These are phyloP conservation scores for Ogataea pignaliae DNA, from an alignment of 805 yeast species.

Conservation along the genomic window DNA sequence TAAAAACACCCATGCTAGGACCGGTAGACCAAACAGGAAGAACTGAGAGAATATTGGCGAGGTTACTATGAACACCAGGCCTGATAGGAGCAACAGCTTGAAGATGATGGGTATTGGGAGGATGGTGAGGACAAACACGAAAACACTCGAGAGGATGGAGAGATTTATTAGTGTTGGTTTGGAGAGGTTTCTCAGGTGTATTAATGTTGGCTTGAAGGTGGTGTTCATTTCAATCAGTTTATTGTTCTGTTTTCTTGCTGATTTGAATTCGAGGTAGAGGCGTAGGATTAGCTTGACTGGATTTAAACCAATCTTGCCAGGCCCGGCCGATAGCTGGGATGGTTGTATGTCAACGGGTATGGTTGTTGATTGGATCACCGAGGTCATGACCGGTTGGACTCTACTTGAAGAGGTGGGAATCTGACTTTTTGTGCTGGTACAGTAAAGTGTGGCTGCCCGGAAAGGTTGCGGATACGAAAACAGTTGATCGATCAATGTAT, in stretches of 20 bases:
- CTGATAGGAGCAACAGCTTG: constrained; percentile 30
- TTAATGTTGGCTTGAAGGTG: constrained; percentile 19
- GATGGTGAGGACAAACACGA: constrained; percentile 53
- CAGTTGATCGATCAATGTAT: no score
- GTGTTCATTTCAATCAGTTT: constrained; percentile 14
- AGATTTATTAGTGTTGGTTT: constrained; percentile 37
- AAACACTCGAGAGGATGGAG: constrained; percentile 41
- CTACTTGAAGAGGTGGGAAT: no score
- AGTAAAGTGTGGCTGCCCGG: no score
- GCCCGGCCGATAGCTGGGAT: no score
- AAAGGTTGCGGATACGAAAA: no score
- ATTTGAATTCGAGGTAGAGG: constrained; percentile 16
- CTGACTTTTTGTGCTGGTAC: no score
- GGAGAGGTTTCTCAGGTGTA: constrained; percentile 17
- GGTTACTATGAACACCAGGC: constrained; percentile 44
- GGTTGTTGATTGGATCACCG: no score
- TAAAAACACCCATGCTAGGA: constrained; percentile 79
- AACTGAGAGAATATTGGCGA: constrained; percentile 81
- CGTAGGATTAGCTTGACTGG: constrained; percentile 15
- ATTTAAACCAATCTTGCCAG: constrained; percentile 5
- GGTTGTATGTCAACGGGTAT: no score
- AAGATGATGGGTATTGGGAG: constrained; percentile 50
- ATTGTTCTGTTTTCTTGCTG: constrained; percentile 17
- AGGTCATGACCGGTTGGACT: no score
- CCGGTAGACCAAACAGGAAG: constrained; percentile 77